Conservation (phyloP, 768 basidiomycete genomes). For the Trametopsis cervina region DNA sequence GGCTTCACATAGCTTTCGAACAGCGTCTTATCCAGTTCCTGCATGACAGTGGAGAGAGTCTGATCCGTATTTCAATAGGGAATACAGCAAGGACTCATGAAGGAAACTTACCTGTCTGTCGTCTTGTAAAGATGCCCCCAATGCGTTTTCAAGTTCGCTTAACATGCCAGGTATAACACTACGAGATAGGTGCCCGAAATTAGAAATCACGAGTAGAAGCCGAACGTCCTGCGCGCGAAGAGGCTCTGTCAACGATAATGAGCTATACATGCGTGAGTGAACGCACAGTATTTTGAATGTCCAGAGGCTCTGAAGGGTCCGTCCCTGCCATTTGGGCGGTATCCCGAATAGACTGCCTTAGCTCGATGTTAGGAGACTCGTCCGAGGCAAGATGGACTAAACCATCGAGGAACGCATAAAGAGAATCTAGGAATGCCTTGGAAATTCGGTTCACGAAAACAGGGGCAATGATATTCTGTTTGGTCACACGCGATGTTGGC, state of each 20-base stretch:
- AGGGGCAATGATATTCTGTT: constrained; percentile 54
- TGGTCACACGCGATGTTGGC: constrained; percentile 42
- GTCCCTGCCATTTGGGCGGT: constrained; percentile 27
- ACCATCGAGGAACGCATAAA: constrained; percentile 85
- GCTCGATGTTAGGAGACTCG: constrained; percentile 46
- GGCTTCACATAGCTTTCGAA: constrained; percentile 86
- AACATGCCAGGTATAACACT: constrained; percentile 74
- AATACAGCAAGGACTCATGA: constrained; percentile 3
- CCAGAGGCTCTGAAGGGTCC: constrained; percentile 49
- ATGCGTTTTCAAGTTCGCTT: constrained; percentile 67
- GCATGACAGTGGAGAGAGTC: constrained; percentile 71
- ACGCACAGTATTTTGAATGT: constrained; percentile 58
- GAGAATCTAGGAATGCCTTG: constrained; percentile 76
- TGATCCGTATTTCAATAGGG: constrained; percentile 20
- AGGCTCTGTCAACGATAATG: background rate
- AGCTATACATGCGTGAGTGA: constrained; percentile 1
- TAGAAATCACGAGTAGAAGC: constrained; percentile 82
- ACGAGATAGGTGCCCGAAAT: constrained; percentile 71
- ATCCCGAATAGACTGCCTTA: constrained; percentile 28
- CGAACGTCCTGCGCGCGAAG: constrained; percentile 90
- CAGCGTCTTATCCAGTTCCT: constrained; percentile 80
- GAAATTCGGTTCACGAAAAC: constrained; percentile 70
- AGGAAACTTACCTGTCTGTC: constrained; percentile 55
- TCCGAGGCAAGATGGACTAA: constrained; percentile 73
- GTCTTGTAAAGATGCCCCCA: constrained; percentile 62